Evolutionary conservation across 345 rosid genomes (phyloP).

Genomic region (Camelina neglecta): DNA sequence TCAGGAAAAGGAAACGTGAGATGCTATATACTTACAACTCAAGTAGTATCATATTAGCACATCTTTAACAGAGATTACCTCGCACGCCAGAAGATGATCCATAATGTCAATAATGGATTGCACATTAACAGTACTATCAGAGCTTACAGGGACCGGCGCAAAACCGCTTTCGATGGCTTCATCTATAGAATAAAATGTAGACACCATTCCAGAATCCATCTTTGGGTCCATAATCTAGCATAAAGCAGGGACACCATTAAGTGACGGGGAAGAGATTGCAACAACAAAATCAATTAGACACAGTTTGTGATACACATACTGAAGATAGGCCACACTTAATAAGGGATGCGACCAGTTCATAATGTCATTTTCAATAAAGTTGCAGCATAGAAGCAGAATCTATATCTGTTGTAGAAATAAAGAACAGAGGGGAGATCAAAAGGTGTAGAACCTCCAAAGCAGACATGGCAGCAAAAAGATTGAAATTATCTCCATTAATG

Average conservation of each 20-base stretch:
- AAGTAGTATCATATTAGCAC: neutral
- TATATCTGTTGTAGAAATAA: neutral
- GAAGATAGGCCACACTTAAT: neutral
- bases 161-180: conserved; percentile 93
- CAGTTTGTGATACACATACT: neutral
- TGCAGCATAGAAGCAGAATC: neutral
- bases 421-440: neutral
- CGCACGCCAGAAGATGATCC: conserved; percentile 95
- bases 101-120: conserved; percentile 81
- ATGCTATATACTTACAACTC: conserved; percentile 8
- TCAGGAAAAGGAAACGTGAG: neutral
- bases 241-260: conserved; percentile 15
- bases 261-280: neutral
- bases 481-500: conserved; percentile 85
- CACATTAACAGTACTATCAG: conserved; percentile 67
- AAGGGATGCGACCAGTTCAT: neutral
- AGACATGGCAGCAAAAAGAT: conserved; percentile 98
- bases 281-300: conserved; percentile 3
- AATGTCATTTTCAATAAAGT: neutral
- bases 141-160: conserved; percentile 81
- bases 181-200: conserved; percentile 78
- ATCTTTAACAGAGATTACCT: conserved; percentile 56
- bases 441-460: conserved; percentile 82
- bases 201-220: conserved; percentile 95
- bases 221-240: conserved; percentile 98